Conservation (phyloP, 1,139 yeast genomes). For the Geotrichum carabidarum region DNA sequence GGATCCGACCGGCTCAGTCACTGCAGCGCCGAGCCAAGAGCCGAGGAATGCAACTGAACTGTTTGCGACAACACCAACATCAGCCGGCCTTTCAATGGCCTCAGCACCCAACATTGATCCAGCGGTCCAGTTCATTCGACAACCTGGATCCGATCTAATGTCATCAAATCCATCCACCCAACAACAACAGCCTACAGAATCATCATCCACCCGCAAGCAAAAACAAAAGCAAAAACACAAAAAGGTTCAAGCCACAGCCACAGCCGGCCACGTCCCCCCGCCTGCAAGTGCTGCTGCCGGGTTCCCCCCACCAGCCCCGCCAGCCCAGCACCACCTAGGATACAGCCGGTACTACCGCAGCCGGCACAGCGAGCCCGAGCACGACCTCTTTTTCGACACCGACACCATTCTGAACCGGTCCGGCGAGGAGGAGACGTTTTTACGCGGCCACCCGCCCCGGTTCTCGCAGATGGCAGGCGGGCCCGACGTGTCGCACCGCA, state of each 20-base stretch:
- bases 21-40: no score
- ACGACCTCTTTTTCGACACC: constrained; percentile 5
- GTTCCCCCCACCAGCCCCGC: neutral
- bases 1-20: no score
- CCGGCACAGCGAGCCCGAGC: neutral
- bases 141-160: no score
- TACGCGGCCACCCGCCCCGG: constrained; percentile 1
- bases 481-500: constrained; percentile 3
- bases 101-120: no score
- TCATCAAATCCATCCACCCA: neutral
- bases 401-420: constrained; percentile 5
- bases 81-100: no score
- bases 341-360: neutral
- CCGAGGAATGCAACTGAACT: no score
- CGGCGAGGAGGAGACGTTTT: constrained; percentile 12
- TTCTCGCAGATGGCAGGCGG: neutral
- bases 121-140: no score
- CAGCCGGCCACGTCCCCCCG: neutral
- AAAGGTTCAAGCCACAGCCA: neutral
- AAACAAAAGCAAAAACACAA: neutral
- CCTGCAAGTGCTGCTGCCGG: no score
- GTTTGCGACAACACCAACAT: no score
- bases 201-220: neutral
- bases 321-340: neutral
- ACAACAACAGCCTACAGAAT: neutral